Percentiles rank a stretch among this genome's conserved stretches.
These are phyloP conservation scores for Colletotrichum liaoningense DNA, from an alignment of 2,329 filamentous ascomycete genomes.

Conservation along the genomic window DNA sequence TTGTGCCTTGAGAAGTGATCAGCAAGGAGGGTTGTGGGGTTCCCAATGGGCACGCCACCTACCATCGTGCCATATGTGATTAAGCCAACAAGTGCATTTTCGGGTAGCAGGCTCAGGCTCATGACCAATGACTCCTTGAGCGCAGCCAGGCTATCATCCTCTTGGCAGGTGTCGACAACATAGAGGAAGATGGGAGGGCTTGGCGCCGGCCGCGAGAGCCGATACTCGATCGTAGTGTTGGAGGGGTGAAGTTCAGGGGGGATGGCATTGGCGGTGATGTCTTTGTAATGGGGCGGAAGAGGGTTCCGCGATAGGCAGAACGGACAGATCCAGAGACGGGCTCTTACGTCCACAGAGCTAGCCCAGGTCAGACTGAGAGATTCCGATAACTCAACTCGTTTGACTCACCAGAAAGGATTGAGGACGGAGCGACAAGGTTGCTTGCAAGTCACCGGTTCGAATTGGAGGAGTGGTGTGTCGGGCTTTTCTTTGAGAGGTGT, in stretches of 20 bases:
- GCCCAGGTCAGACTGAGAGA: conserved; percentile 11
- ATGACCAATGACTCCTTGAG: conserved; percentile 89
- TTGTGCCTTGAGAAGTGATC: conserved; percentile 71
- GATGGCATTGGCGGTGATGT: conserved; percentile 85
- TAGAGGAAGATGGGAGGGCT: conserved; percentile 88
- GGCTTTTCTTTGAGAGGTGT: conserved; percentile 96
- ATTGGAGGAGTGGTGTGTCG: conserved; percentile 88
- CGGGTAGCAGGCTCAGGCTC: conserved; percentile 84
- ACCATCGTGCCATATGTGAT: conserved; percentile 96
- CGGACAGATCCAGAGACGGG: conserved; percentile 88
- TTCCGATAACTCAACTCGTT: not conserved
- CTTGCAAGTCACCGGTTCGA: conserved; percentile 97
- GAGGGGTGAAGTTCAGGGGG: conserved; percentile 84
- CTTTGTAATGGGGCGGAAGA: conserved; percentile 88
- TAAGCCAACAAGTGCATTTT: conserved; percentile 83
- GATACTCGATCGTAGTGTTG: conserved; percentile 92
- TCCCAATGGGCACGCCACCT: conserved; percentile 41
- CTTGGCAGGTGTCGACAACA: conserved; percentile 89
- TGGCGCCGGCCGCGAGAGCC: conserved; percentile 83
- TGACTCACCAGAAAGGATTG: conserved; percentile 91
- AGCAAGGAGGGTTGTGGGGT: not conserved
- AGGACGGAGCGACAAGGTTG: conserved; percentile 93
- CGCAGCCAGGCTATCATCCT: conserved; percentile 85
- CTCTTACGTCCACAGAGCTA: conserved; percentile 86
- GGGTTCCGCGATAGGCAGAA: conserved; percentile 88